Conservation (phyloP, 2,329 filamentous ascomycete species). For the Aspergillus brasiliensis region DNA sequence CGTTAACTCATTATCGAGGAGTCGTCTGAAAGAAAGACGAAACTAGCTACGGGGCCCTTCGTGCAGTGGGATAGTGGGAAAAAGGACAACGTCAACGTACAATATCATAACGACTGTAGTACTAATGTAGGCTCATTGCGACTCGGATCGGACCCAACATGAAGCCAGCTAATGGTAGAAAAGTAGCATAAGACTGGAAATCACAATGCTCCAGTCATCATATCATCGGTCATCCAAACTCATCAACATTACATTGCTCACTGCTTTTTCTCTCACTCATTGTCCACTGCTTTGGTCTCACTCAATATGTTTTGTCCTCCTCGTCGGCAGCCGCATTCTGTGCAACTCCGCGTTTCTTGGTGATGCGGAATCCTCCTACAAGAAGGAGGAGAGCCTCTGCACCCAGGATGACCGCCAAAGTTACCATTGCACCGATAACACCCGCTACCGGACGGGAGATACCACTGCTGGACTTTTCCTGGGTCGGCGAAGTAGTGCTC, state of each 20-base stretch:
- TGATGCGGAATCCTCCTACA: conserved; percentile 60
- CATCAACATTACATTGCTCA: neutral
- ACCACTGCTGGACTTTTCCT: conserved; percentile 38
- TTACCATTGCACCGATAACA: conserved; percentile 74
- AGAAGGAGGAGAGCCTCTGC: conserved; percentile 57
- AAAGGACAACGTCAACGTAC: no score
- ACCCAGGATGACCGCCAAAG: conserved; percentile 64
- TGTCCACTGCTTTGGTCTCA: no score
- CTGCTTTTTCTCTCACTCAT: neutral
- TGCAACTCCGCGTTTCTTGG: conserved; percentile 50
- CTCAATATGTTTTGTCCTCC: conserved; percentile 22
- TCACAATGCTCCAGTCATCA: no score
- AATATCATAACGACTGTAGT: no score
- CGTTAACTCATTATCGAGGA: no score
- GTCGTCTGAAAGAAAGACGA: no score
- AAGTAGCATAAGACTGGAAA: no score
- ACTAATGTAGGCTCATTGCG: no score
- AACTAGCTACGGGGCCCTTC: no score
- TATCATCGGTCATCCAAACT: neutral
- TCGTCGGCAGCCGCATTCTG: conserved; percentile 15
- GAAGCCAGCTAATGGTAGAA: no score
- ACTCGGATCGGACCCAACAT: no score
- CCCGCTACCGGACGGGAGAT: conserved; percentile 74
- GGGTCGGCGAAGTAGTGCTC: conserved; percentile 22
- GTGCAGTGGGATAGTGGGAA: no score